A percentile compares a stretch with the other conserved stretches of the same genome.
These are phyloP conservation scores for Phytopythium montanum DNA, from an alignment of 352 stramenopile genomes.

Conservation along the genomic window DNA sequence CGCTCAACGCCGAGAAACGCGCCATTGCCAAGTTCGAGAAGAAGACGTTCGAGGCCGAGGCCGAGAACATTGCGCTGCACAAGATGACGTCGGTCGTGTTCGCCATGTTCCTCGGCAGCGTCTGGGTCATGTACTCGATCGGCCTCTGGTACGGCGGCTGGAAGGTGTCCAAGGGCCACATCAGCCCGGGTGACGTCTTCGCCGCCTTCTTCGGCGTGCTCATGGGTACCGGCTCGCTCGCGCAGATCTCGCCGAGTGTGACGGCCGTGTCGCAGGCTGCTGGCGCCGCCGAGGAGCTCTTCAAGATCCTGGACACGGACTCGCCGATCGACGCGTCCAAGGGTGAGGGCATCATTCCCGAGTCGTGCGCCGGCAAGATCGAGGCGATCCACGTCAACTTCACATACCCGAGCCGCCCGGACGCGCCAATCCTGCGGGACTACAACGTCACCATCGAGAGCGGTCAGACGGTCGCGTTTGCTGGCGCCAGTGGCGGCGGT, in stretches of 20 bases:
- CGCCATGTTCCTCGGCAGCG: slow-evolving; percentile 31
- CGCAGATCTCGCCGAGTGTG: slow-evolving; percentile 40
- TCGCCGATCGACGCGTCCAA: slow-evolving; percentile 43
- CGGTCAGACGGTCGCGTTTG: slow-evolving; percentile 28
- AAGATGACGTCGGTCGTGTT: slow-evolving; percentile 18
- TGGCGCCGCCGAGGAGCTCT: slow-evolving; percentile 35
- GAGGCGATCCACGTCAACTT: slow-evolving; percentile 55
- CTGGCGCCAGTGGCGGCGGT: slow-evolving; percentile 24
- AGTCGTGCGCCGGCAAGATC: slow-evolving; percentile 28
- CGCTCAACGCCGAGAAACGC: slow-evolving; percentile 34
- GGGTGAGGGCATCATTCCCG: slow-evolving; percentile 19
- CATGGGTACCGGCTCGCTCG: slow-evolving; percentile 37
- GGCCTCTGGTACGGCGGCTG: slow-evolving; percentile 56
- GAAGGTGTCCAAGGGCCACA: slow-evolving; percentile 28
- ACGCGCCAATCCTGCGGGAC: slow-evolving; percentile 23
- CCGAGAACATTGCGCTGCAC: slow-evolving; percentile 24
- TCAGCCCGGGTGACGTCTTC: slow-evolving; percentile 33
- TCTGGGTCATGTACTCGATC: slow-evolving; percentile 42
- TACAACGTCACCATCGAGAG: slow-evolving; percentile 33
- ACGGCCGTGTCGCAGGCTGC: slow-evolving; percentile 32
- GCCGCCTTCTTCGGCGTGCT: slow-evolving; percentile 38
- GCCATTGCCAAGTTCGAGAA: slow-evolving; percentile 36
- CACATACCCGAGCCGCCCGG: slow-evolving; percentile 57
- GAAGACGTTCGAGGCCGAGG: slow-evolving; percentile 23
- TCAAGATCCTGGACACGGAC: slow-evolving; percentile 42